Base-by-base conservation (phyloP, 768 basidiomycete species). In the Podaxis pistillaris region DNA sequence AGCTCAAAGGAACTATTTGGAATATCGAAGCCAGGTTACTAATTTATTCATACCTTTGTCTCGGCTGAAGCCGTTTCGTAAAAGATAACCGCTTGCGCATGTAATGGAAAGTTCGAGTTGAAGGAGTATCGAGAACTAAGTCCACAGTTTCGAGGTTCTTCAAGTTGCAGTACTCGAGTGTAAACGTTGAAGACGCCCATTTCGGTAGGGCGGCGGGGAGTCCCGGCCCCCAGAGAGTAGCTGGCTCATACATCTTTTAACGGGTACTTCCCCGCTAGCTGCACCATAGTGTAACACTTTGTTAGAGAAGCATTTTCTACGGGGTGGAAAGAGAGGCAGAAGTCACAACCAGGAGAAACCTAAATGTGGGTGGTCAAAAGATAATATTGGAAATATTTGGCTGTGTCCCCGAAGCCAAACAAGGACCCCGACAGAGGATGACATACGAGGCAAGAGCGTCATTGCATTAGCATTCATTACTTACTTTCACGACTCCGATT, bases 401-500 rank as follows among this genome's bases (percentile, higher is more conserved):
- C 41, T 57, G 22, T 1, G 41, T 7, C 26, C 56, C 26, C 7
- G 22, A 15, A 17, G 41, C 3, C 57, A 58, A 58, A 58, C 36
- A 59, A 36, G 36, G 19, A 15, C 49, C 53, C 56, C 26, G 22
- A 57, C 56, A 17, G 56, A 28, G 38, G 44, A 44, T 57, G 56
- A 46, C 56, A 57, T 57, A 57, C 40, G 28, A 36, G 41, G 24
- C n/a, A 44, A 22, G 26, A 19, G 46, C 41, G 19, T 57, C 19
- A 57, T 8, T 28, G 28, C 11, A 38, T 56, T 38, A 15, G 54
- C 54, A 56, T 38, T n/a, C 22, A 19, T 22, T 5, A 46, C 41
- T 30, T 26, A 24, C 22, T 26, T 57, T 51, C 33, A 41, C 49
- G 36, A 41, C 50, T 44, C 11, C 30, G 40, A 24, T 53, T 51